Base-by-base conservation (phyloP, 140 eudicot species). In the Ambrosia hybrid region DNA sequence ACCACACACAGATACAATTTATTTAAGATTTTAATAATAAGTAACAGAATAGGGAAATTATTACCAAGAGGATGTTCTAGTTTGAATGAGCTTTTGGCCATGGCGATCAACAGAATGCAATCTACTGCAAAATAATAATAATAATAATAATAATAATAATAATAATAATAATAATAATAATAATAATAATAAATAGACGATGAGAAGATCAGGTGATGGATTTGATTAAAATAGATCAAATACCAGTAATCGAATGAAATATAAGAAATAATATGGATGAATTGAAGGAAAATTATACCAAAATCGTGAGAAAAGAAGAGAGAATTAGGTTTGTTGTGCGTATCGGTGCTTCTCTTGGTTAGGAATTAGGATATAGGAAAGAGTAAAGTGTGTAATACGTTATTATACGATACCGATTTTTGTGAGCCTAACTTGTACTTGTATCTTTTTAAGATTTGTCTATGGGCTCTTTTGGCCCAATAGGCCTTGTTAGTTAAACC, bases 1-100 rank as follows among this genome's bases (percentile, higher is more conserved):
- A 60, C 46, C 46, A 60, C 46, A 34, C 67, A 34, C 45, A 9
- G 4, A 30, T 64, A 71, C 21, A 30, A 21, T 21, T 21, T 21
- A 78, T 63, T 17, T 37, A 52, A 12, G n/a, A 69, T 33, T 5
- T 2, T 34, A 11, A 39, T 2, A 6, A 1, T 0, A 6, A 45
- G 21, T 36, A n/a, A 57, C 13, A 85, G 80, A 13, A 85, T 82
- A 12, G 37, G 45, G 55, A 70, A 52, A 59, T 7, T 48, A 91
- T 10, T 49, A 91, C 97, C 97, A 11, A 91, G 97, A 15, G 97
- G 94, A 34, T 92, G 96, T 79, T 89, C 96, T 61, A 83, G 65
- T 83, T 86, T 88, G 91, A 91, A 91, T 39, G 95, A 85, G 79
- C 86, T 88, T 73, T 81, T 88, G 53, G 86, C 89, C 91, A 85